A percentile compares a stretch with the other conserved stretches of the same genome.
Conservation (phyloP, 2,329 filamentous ascomycete species). For the Waltergamsia citrina region DNA sequence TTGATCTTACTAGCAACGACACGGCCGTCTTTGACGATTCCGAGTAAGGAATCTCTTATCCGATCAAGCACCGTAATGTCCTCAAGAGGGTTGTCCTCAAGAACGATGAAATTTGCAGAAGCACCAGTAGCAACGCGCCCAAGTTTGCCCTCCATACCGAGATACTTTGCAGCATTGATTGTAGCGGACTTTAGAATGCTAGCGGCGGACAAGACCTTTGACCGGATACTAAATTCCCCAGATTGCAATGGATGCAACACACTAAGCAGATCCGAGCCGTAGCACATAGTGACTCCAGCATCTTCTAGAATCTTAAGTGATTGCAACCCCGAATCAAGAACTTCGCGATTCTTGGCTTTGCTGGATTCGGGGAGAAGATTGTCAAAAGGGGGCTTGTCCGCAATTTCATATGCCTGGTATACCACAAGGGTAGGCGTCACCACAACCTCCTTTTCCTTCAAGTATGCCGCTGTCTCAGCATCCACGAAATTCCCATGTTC, state of each 20-base stretch:
- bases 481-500: conserved; percentile 34
- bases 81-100: conserved; percentile 44
- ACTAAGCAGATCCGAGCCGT: conserved; percentile 31
- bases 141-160: conserved; percentile 33
- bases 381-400: too few species aligned
- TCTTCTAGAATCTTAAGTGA: conserved; percentile 37
- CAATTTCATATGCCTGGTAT: too few species aligned
- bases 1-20: too few species aligned
- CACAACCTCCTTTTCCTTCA: conserved; percentile 37
- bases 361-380: conserved; percentile 35
- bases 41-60: too few species aligned
- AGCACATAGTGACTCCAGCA: conserved; percentile 45
- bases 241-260: conserved; percentile 19
- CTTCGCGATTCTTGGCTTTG: conserved; percentile 38
- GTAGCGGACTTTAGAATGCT: conserved; percentile 19
- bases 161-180: conserved; percentile 39
- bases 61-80: conserved; percentile 42
- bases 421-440: conserved; percentile 46
- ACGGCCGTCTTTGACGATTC: too few species aligned
- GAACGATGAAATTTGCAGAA: conserved; percentile 41
- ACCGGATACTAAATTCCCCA: conserved; percentile 20
- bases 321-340: conserved; percentile 34
- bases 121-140: conserved; percentile 41
- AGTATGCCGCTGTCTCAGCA: conserved; percentile 32
- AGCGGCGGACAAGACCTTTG: conserved; percentile 10